Base-by-base conservation (phyloP, 352 stramenopile genomes). In the Thalassiosira allenii region DNA sequence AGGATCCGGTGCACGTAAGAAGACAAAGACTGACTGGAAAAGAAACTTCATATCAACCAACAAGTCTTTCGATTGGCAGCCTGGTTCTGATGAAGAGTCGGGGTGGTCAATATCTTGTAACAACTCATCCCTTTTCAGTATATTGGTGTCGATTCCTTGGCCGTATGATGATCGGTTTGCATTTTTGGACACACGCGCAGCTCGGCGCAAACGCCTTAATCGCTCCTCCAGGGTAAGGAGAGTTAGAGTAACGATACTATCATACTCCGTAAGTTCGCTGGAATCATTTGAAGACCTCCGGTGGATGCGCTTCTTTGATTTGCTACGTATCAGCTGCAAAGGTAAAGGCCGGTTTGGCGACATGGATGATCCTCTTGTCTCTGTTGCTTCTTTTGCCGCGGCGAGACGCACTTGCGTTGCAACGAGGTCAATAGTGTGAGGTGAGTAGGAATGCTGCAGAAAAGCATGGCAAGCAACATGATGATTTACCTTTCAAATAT, bases 191-290 rank as follows among this genome's bases (percentile, higher is more conserved):
- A 79, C 72, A 20, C n/a, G n/a, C n/a, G 74, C 77, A 68, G 74
- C 56, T 4, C 64, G 57, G 3, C 91, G 72, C 5, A 93, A 65
- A 73, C 85, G 78, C 67, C 87, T 85, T 49, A 94, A 74, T 27
- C 86, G 73, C 73, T 95, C 91, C 69, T 95, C 91, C 5, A 91
- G 65, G 9, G 91, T 95, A 32, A 89, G 62, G 62, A 95, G 93
- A 41, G 83, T 95, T 2, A 95, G 71, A 53, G 76, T 88, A 12
- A 94, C 52, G 72, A 37, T 29, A 57, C 58, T 75, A 54, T 81
- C 58, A 22, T 32, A 72, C 17, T n/a, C 33, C 8, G 4, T 2
- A 22, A 14, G 2, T 44, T n/a, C 54, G n/a, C 44, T 11, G 8
- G n/a, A 22, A 59, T 64, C 17, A 49, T 34, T 79, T 47, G 14